Evolutionary conservation across 2,329 filamentous ascomycete species (phyloP), one percentile per base, ranked within the genome.

Genomic region (Talaromyces sp.): DNA sequence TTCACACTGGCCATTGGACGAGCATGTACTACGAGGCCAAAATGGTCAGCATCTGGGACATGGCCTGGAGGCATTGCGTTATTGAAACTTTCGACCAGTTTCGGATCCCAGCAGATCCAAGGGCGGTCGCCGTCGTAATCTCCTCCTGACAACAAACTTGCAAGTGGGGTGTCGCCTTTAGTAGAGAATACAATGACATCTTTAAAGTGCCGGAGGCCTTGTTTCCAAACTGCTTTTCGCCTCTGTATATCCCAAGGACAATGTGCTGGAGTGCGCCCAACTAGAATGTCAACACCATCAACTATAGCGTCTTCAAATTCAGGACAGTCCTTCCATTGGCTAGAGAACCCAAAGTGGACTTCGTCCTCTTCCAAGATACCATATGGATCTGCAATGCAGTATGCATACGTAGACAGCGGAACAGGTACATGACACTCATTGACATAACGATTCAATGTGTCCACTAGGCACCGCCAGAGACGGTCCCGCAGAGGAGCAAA

Each of bases 61-160:
- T 69, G 52, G 3, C 65, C 54, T 3, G 77, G 80, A 24, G 81
- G 72, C 3, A 78, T 75, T 0, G 81, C 80, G 66, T 87, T 87
- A 3, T 65, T 62, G 67, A 88, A 88, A 0, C 71, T 74, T 0
- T 69, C 61, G 0, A 83, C 81, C 0, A 88, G 75, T 5, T 70
- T 69, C 3, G 74, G 71, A 56, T 87, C 84, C 83, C 84, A 88
- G 66, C 82, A 85, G 0, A 85, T 68, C 82, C 84, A 87, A 29
- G 84, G 75, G 2, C 72, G 80, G 60, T 88, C 85, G 0, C 85
- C 85, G 64, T 88, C 85, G 61, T 87, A 88, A 66, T 88, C 85
- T 9, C 85, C 85, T 5, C 85, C 85, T 26, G 85, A 85, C 0
- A 88, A 72, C 67, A 84, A 82, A n/a, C 78, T 77, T 0, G 84